A percentile compares a stretch with the other conserved stretches of the same genome.
Conservation (phyloP, 768 basidiomycete genomes). For the Filobasidium wieringae region DNA sequence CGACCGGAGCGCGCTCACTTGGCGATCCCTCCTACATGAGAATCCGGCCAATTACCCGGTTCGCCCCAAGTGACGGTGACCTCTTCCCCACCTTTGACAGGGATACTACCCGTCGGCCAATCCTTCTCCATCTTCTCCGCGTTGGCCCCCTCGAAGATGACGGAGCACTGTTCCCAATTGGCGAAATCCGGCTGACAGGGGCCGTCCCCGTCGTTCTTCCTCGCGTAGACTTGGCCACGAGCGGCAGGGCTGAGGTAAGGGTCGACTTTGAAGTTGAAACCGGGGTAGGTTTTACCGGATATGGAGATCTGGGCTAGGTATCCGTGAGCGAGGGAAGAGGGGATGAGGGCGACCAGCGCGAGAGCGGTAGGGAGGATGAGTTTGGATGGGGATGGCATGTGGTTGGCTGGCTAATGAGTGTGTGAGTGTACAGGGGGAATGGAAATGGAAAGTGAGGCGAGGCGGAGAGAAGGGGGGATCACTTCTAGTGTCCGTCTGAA, state of each 20-base stretch:
- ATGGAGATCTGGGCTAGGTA: neutral
- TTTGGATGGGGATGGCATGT: neutral
- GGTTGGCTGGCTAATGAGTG: neutral
- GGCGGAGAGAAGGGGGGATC: too few species aligned
- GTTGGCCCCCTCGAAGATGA: neutral
- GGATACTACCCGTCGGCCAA: neutral
- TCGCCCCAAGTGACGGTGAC: neutral
- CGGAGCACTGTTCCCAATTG: neutral
- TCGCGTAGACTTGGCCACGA: neutral
- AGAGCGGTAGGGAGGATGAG: neutral
- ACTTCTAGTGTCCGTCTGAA: too few species aligned
- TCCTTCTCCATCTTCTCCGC: neutral
- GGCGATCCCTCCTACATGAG: neutral
- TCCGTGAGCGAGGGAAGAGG: neutral
- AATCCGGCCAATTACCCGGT: neutral
- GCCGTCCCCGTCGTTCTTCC: neutral
- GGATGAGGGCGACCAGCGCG: neutral
- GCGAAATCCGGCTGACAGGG: neutral
- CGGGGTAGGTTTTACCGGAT: neutral
- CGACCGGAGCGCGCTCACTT: too few species aligned
- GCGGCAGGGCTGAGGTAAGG: neutral
- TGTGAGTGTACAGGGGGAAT: neutral
- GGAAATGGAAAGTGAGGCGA: neutral
- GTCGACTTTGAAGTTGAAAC: neutral
- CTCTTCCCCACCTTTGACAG: neutral